These are phyloP conservation scores for Grosmannia serpens DNA, from an alignment of 2,329 filamentous ascomycete genomes.

Conservation along the genomic window DNA sequence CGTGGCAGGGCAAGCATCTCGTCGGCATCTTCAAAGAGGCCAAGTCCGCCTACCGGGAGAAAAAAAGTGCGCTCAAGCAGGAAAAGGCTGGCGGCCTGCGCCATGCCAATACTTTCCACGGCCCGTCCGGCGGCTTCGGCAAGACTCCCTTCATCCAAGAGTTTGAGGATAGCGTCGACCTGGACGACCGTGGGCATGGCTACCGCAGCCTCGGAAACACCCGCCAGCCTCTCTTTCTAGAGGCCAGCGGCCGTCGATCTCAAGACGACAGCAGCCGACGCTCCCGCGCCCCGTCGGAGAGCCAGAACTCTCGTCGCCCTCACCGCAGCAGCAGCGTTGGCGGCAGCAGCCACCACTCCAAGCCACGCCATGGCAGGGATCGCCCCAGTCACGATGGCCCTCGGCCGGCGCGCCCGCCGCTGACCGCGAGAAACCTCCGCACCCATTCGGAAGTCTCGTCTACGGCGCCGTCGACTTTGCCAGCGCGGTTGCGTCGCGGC, in stretches of 20 bases:
- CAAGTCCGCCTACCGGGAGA: constrained; percentile 75
- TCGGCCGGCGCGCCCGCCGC: constrained; percentile 21
- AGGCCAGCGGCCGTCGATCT: constrained; percentile 17
- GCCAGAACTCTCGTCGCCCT: constrained; percentile 20
- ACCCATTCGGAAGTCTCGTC: constrained; percentile 41
- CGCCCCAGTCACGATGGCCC: not conserved
- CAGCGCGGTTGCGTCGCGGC: constrained; percentile 22
- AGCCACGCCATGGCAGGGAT: not conserved
- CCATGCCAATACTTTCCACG: constrained; percentile 49
- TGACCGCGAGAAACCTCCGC: constrained; percentile 42
- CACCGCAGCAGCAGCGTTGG: constrained; percentile 20
- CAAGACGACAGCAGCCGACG: constrained; percentile 17
- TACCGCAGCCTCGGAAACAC: constrained; percentile 7
- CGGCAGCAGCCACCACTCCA: constrained; percentile 11
- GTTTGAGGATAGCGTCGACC: constrained; percentile 15
- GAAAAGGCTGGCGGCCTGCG: constrained; percentile 36
- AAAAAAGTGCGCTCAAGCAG: constrained; percentile 69
- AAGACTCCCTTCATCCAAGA: constrained; percentile 18
- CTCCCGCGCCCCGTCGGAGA: constrained; percentile 22
- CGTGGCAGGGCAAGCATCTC: constrained; percentile 68
- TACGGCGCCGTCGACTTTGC: constrained; percentile 31
- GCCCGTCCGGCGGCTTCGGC: constrained; percentile 11
- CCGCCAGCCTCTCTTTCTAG: constrained; percentile 12
- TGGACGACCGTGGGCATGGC: constrained; percentile 9
- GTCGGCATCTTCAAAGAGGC: constrained; percentile 88